Percentiles rank a stretch among this genome's conserved stretches.
Conservation (phyloP, 768 basidiomycete genomes). For the Rhizopogon vesiculosus region DNA sequence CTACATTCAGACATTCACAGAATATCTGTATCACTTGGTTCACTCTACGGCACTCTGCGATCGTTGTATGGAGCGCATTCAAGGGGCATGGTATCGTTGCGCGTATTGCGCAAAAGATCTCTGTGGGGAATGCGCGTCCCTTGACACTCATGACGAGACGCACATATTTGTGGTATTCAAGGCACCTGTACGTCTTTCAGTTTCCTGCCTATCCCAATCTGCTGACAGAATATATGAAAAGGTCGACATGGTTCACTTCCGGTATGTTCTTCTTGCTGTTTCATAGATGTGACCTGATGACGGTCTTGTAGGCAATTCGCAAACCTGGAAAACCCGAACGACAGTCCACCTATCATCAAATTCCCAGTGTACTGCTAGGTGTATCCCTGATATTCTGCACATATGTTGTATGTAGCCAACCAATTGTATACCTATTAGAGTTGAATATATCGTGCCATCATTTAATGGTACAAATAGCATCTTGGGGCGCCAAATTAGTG, state of each 20-base stretch:
- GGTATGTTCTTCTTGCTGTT: conserved; percentile 35
- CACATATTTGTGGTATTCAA: conserved; percentile 91
- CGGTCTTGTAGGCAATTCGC: conserved; percentile 39
- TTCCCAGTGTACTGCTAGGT: conserved; percentile 53
- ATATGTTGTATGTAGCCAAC: not conserved
- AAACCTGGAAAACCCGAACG: conserved; percentile 51
- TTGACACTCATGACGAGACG: conserved; percentile 77
- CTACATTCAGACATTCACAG: conserved; percentile 29
- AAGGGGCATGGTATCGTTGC: conserved; percentile 90
- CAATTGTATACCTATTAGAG: not conserved
- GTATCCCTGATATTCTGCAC: not conserved
- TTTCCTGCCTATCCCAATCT: not conserved
- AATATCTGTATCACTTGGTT: conserved; percentile 54
- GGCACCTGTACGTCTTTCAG: conserved; percentile 48
- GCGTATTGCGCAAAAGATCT: conserved; percentile 84
- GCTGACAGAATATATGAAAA: conserved; percentile 20
- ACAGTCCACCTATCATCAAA: conserved; percentile 53
- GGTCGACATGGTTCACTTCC: conserved; percentile 73
- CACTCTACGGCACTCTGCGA: conserved; percentile 80
- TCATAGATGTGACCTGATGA: not conserved
- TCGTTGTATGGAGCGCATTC: conserved; percentile 74
- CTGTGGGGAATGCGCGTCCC: conserved; percentile 76
- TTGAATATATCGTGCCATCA: not conserved
- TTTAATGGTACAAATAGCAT: not conserved
- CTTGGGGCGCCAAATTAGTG: not conserved